Base-by-base conservation (phyloP, 768 basidiomycete genomes). In the Astraeus odoratus region DNA sequence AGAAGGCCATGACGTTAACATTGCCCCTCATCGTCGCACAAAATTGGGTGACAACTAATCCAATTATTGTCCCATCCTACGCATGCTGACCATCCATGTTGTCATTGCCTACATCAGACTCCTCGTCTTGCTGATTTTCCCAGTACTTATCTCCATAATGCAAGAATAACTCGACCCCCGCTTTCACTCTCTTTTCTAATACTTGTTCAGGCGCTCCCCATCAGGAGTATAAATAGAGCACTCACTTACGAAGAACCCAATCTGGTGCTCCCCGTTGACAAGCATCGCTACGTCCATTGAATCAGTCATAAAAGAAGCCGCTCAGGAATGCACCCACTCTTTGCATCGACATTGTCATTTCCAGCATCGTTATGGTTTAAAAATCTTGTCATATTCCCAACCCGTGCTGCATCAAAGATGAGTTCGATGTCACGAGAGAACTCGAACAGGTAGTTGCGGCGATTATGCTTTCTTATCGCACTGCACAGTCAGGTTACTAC, bases 321-420 rank as follows among this genome's bases (percentile, higher is more conserved):
- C 16, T 13, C 3, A 16, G 4, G 15, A 41, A 19, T 10, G 1
- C 15, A 57, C 61, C 50, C 45, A 71, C 69, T 7, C 2, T 0
- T 46, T 44, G 66, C 63, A 8, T 37, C 42, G n/a, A 59, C 55
- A 40, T 58, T 55, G 3, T 33, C 54, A 12, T 36, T 15, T 4
- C 39, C 36, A 13, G 18, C 19, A 2, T 8, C 2, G 1, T 20
- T 36, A 42, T 72, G 69, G 49, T 77, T 77, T 2, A 76, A 48
- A 43, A 67, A 77, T 25, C 75, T 59, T 0, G 67, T 72, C 34
- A 66, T 58, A 55, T 77, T 75, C 0, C 75, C 73, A 9, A 68
- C 46, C 8, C 52, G 45, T n/a, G 64, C 65, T 18, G 74, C 69
- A 59, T 77, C 75, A 31, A 54, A 43, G 31, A 55, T 8, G n/a